Evolutionary conservation across 2,329 filamentous ascomycete genomes (phyloP).

Genomic region (Aureobasidium leucospermi): DNA sequence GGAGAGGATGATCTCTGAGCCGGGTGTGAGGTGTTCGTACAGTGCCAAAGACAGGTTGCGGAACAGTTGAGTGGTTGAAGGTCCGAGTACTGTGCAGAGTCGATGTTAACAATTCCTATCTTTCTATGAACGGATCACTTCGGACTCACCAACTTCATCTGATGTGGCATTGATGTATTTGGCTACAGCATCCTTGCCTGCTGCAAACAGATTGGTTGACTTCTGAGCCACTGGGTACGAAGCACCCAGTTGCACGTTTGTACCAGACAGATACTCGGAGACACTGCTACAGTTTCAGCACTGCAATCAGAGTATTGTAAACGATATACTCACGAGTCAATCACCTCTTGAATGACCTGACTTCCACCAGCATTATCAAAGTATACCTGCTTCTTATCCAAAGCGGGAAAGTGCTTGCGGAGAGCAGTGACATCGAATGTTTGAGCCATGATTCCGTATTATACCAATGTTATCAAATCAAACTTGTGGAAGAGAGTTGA

Average conservation of each 20-base stretch:
- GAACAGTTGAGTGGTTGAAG: constrained; percentile 69
- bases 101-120: background rate
- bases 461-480: background rate
- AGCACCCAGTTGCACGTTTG: constrained; percentile 70
- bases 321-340: constrained; percentile 49
- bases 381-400: constrained; percentile 60
- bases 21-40: constrained; percentile 50
- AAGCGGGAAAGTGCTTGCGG: constrained; percentile 59
- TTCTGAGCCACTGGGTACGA: constrained; percentile 55
- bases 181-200: constrained; percentile 58
- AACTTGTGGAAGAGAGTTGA: too few species aligned
- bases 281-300: constrained; percentile 40
- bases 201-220: constrained; percentile 53
- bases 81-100: constrained; percentile 51
- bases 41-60: constrained; percentile 58
- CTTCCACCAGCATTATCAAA: constrained; percentile 75
- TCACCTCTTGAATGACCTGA: constrained; percentile 60
- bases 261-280: constrained; percentile 56
- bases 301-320: background rate
- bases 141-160: constrained; percentile 50
- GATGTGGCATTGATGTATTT: constrained; percentile 60
- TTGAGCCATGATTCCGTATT: constrained; percentile 21
- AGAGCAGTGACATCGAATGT: constrained; percentile 49
- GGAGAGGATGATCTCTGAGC: constrained; percentile 57
- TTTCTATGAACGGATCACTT: background rate